A percentile compares a stretch with the other conserved stretches of the same genome.
Evolutionary conservation across 2,329 filamentous ascomycete genomes (phyloP).

Genomic region (Truncatella angustata): DNA sequence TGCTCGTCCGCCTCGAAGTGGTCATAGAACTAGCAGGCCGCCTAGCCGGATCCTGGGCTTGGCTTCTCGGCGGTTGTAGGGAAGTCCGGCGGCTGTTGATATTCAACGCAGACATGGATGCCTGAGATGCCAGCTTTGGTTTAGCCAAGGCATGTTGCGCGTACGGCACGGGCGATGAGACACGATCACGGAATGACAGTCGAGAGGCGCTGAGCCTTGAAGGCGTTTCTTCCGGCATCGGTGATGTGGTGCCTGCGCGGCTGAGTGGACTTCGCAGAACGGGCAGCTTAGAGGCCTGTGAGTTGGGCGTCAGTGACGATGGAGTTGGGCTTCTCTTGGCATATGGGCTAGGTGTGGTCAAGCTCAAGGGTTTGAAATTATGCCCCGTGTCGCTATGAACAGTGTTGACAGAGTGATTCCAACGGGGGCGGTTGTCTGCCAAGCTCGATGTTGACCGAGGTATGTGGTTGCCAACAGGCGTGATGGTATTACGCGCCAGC

Average conservation of each 20-base stretch:
- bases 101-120: conserved; percentile 41
- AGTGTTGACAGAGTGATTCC: conserved; percentile 68
- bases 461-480: conserved; percentile 43
- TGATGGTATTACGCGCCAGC: conserved; percentile 42
- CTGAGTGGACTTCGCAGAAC: conserved; percentile 45
- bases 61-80: conserved; percentile 45
- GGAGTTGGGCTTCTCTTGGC: conserved; percentile 42
- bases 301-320: conserved; percentile 41
- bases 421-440: conserved; percentile 62
- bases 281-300: conserved; percentile 46
- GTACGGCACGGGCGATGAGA: conserved; percentile 48
- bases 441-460: conserved; percentile 45
- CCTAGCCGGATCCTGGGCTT: conserved; percentile 25
- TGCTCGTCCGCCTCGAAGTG: conserved; percentile 46
- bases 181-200: conserved; percentile 54
- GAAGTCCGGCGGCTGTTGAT: conserved; percentile 50
- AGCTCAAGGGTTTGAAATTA: conserved; percentile 61
- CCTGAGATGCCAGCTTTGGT: conserved; percentile 41
- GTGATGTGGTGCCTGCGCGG: conserved; percentile 47
- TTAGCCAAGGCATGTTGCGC: conserved; percentile 44
- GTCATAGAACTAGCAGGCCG: conserved; percentile 59
- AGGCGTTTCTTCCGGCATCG: conserved; percentile 43
- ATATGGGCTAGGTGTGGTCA: conserved; percentile 60
- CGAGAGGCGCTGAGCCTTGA: conserved; percentile 41
- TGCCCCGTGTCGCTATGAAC: conserved; percentile 64